Base-by-base conservation (phyloP, 2,329 filamentous ascomycete species). In the Ophiocordyceps camponoti-saundersi region DNA sequence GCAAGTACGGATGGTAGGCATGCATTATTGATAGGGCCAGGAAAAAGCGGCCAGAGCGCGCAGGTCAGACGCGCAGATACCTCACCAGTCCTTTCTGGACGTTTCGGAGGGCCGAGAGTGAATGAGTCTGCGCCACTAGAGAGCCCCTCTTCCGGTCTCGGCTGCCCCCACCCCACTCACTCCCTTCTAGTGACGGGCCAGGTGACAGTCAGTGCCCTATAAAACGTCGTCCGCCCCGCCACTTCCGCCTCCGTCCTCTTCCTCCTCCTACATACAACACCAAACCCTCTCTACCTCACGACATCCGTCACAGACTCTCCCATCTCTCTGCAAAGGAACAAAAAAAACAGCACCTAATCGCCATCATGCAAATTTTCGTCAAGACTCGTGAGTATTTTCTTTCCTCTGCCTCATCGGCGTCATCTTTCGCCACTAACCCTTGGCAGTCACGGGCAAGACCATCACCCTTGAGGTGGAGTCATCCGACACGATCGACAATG, bases 361-460 rank as follows among this genome's bases (percentile, higher is more conserved):
- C 55, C 68, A 80, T 56, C 67, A 93, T 95, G 89, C 89, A 95
- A 77, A 95, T 95, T 76, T 95, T 95, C 69, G 89, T 95, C 61
- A 95, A 95, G 82, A 95, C 88, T 58, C 78, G 82, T 87, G 73
- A 77, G 82, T 34, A 46, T 39, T n/a, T 20, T 11, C 44, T 44
- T 7, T 18, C 15, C 6, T 16, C n/a, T n/a, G n/a, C n/a, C 16
- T 10, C 36, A 11, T 20, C 36, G n/a, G 8, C 16, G n/a, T 10
- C 15, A 3, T n/a, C n/a, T 40, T 20, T 40, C 26, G 36, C 16
- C n/a, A 8, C 36, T 40, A n/a, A 40, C 36, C 3, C n/a, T 6
- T n/a, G n/a, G 23, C 43, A 48, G 46, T 48, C 45, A 47, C 46
- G 21, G 48, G 49, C 42, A 51, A 48, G 47, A 48, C 47, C 53